phyloP scores from a whole-genome alignment of 208 protist species.

The Acanthamoeba sp. region DNA sequence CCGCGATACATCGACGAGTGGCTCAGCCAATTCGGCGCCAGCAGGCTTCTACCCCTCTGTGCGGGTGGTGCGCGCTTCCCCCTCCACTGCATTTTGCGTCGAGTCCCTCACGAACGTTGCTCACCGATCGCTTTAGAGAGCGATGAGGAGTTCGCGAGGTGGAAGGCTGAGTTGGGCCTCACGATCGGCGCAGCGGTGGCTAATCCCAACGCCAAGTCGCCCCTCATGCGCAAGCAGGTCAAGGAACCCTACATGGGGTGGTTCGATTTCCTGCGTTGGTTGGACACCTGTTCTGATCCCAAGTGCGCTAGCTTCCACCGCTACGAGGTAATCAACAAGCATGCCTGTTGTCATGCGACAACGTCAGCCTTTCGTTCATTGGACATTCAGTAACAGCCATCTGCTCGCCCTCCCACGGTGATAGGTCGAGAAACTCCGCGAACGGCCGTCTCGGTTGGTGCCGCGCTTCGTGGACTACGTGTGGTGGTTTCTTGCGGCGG shows the following conservation, averaged over 20 bases:
- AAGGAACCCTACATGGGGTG: constrained; percentile 32
- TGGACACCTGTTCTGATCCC: not conserved
- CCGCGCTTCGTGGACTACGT: constrained; percentile 38
- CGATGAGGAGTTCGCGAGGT: not conserved
- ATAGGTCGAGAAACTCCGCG: constrained; percentile 11
- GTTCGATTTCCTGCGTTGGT: constrained; percentile 15
- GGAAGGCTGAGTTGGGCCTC: not conserved
- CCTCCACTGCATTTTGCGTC: too few relatives aligned
- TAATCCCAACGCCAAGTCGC: not conserved
- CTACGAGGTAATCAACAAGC: constrained; percentile 30
- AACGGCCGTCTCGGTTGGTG: not conserved
- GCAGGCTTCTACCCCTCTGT: not conserved
- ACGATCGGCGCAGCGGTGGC: not conserved
- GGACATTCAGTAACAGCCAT: too few relatives aligned
- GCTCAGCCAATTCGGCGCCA: constrained; percentile 5
- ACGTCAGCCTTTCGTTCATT: too few relatives aligned
- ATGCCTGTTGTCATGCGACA: too few relatives aligned
- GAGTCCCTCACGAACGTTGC: too few relatives aligned
- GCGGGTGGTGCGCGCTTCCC: not conserved
- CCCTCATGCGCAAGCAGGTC: not conserved
- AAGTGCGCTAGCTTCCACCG: not conserved
- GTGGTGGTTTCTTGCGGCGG: not conserved
- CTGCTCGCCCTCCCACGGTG: not conserved
- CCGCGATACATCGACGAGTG: not conserved
- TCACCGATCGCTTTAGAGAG: not conserved